These are phyloP conservation scores for Fusarium begoniae DNA, from an alignment of 2,329 filamentous ascomycete species.

Conservation along the genomic window DNA sequence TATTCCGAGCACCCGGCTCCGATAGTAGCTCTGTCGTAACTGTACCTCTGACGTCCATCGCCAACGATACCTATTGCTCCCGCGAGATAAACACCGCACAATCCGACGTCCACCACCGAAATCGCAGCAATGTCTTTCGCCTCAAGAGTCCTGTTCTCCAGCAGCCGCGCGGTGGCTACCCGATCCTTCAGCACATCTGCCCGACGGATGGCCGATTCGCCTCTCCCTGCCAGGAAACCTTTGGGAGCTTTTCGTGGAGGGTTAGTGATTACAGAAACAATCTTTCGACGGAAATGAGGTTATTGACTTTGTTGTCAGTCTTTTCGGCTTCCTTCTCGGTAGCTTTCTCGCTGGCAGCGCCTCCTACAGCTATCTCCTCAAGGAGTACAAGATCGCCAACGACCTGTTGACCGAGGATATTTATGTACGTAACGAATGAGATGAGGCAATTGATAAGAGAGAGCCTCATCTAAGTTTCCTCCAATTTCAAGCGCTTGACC, in stretches of 20 bases:
- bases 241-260: conserved; percentile 70
- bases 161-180: conserved; percentile 50
- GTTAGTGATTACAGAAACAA: conserved; percentile 51
- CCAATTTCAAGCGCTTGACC: not conserved
- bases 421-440: conserved; percentile 72
- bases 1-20: conserved; percentile 42
- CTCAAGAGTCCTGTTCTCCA: conserved; percentile 56
- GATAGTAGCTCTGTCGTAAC: conserved; percentile 20
- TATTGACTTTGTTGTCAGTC: conserved; percentile 57
- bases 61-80: conserved; percentile 21
- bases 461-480: not conserved
- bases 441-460: conserved; percentile 2
- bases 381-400: conserved; percentile 94
- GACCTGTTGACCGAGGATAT: conserved; percentile 95
- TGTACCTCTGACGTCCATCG: conserved; percentile 32
- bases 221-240: conserved; percentile 66
- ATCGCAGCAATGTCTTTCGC: conserved; percentile 52
- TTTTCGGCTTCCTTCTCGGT: conserved; percentile 92
- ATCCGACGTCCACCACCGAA: not conserved
- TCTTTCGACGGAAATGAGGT: not conserved
- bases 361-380: conserved; percentile 91
- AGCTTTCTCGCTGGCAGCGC: conserved; percentile 79
- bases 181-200: conserved; percentile 62
- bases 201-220: conserved; percentile 55
- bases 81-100: conserved; percentile 31